A percentile compares a stretch with the other conserved stretches of the same genome.
phyloP scores from a whole-genome alignment of 192 early-diverging fungal genomes.

The Coemansia sp. region DNA sequence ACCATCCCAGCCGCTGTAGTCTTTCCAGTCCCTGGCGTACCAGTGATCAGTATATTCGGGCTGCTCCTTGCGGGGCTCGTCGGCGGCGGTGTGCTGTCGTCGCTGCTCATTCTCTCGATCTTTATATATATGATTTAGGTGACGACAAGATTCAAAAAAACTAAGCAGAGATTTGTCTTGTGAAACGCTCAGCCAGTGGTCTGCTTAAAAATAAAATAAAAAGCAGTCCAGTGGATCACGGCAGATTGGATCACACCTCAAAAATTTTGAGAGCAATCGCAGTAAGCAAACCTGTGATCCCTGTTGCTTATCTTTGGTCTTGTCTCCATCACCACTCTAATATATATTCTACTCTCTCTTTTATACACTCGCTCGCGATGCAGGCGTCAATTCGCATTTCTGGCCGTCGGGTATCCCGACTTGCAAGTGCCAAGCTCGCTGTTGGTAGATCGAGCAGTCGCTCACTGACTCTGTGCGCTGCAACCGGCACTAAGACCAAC shows the following conservation, averaged over 20 bases:
- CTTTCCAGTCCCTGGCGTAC: conserved; percentile 86
- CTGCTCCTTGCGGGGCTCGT: conserved; percentile 36
- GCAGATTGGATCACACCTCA: background rate
- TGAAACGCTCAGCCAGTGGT: background rate
- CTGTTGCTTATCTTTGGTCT: background rate
- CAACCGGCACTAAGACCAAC: background rate
- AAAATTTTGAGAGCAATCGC: background rate
- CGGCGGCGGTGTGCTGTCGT: conserved; percentile 4
- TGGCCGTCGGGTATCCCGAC: conserved; percentile 22
- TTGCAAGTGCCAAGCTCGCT: conserved; percentile 5
- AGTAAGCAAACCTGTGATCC: background rate
- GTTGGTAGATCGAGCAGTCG: background rate
- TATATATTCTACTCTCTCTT: background rate
- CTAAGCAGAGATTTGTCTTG: background rate
- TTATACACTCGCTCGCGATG: background rate
- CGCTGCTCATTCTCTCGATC: conserved; percentile 17
- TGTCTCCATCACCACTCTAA: background rate
- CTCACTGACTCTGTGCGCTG: background rate
- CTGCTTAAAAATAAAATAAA: background rate
- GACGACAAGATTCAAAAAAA: background rate
- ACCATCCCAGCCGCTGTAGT: conserved; percentile 80
- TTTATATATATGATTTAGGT: background rate
- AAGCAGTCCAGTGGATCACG: background rate
- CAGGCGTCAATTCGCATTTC: conserved; percentile 32
- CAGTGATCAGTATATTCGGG: conserved; percentile 85